phyloP scores from a whole-genome alignment of 2,329 filamentous ascomycete genomes.

The Fusarium chuoi region DNA sequence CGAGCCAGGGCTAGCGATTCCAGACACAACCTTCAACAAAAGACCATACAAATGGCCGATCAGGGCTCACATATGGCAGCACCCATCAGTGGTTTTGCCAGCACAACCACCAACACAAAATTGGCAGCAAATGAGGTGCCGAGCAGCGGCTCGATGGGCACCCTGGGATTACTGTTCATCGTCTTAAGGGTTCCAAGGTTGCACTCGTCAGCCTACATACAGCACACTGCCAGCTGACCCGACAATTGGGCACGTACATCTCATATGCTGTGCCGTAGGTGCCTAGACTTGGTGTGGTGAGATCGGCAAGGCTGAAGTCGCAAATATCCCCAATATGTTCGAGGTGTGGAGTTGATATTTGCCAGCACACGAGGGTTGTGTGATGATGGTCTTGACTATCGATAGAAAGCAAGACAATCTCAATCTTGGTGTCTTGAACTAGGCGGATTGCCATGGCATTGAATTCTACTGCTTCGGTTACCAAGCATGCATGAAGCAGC shows the following conservation, averaged over 20 bases:
- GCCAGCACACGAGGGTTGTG: conserved; percentile 19
- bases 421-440: conserved; percentile 5
- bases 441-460: conserved; percentile 8
- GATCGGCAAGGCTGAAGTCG: conserved; percentile 33
- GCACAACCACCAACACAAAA: conserved; percentile 22
- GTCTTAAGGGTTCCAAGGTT: conserved; percentile 13
- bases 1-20: conserved; percentile 38
- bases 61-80: conserved; percentile 16
- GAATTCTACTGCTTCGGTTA: neutral
- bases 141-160: conserved; percentile 5
- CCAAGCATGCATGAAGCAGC: conserved; percentile 9
- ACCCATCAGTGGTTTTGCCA: conserved; percentile 30
- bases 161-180: neutral
- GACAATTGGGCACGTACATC: conserved; percentile 9
- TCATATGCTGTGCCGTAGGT: conserved; percentile 19
- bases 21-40: conserved; percentile 6
- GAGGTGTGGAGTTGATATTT: conserved; percentile 11
- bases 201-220: conserved; percentile 38
- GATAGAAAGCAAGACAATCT: conserved; percentile 27
- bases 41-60: conserved; percentile 15
- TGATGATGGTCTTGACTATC: neutral
- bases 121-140: conserved; percentile 18
- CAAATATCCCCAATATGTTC: conserved; percentile 12
- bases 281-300: conserved; percentile 33
- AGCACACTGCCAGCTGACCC: conserved; percentile 36